phyloP scores from a whole-genome alignment of 345 rosid species.

The Sonneratia alba region DNA sequence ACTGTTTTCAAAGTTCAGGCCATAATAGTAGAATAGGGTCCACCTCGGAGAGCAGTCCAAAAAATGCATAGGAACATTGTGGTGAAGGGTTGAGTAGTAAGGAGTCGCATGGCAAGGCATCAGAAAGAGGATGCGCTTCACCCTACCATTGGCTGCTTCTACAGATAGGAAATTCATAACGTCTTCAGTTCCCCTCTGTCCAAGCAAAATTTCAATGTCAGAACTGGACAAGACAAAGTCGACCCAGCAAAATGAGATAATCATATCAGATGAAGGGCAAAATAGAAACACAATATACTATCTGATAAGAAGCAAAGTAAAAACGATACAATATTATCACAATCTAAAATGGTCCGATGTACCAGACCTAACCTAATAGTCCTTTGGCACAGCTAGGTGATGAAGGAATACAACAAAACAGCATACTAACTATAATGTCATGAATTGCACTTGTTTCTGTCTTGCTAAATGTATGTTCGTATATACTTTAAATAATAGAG shows the following conservation, averaged over 20 bases:
- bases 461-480: not conserved
- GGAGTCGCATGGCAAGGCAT: slow-evolving; percentile 98
- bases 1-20: too few species aligned
- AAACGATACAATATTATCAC: not conserved
- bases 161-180: slow-evolving; percentile 75
- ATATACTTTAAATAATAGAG: too few species aligned
- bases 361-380: not conserved
- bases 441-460: not conserved
- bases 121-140: slow-evolving; percentile 59
- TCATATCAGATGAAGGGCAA: not conserved
- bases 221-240: not conserved
- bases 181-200: slow-evolving; percentile 94
- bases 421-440: not conserved
- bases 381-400: not conserved
- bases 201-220: not conserved
- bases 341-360: not conserved
- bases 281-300: too few species aligned
- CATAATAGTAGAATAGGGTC: not conserved
- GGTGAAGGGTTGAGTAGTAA: slow-evolving; percentile 68
- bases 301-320: not conserved
- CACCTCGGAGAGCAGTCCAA: slow-evolving; percentile 92
- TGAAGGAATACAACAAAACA: not conserved
- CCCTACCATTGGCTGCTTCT: slow-evolving; percentile 55
- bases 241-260: not conserved
- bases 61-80: slow-evolving; percentile 58